Base-by-base conservation (phyloP, 179 eudicot species). In the Beta macrorhiza region DNA sequence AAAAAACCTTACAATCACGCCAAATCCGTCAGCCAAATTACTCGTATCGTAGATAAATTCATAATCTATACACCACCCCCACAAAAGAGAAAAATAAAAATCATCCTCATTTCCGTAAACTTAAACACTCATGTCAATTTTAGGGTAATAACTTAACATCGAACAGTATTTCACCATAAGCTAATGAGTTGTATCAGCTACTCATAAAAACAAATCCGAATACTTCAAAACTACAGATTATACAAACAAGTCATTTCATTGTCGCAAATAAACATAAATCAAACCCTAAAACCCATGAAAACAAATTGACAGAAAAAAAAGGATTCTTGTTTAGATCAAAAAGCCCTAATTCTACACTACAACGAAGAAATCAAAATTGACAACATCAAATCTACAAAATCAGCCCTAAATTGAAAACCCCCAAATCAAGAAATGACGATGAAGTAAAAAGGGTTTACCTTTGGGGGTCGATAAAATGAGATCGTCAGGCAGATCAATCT, bases 401-500 rank as follows among this genome's bases (percentile, higher is more conserved):
- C 32, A 0, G 15, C 51, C 5, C 51, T 0, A 47, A 47, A 47
- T 5, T 47, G 5, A 47, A 47, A 47, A 13, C 8, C 49, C 37
- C 0, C 4, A 51, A 55, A 1, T 44, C 14, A 20, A 37, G 10
- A 5, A 70, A 5, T 56, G 14, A 22, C 7, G 25, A 9, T 16
- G 47, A 74, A 22, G 22, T 75, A 29, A 55, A 55, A 47, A 62
- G 42, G 53, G 51, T 55, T 59, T 79, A 92, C 97, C 95, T 84
- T 85, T 89, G 42, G 93, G 59, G 61, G 85, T 82, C 63, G 98
- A 83, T 3, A 85, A 82, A 83, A 90, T 85, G 87, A 93, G 91
- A 91, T 91, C 93, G 76, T 90, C 94, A 62, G 92, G 90, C 63
- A 91, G 92, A 87, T 88, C 86, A 80, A 91, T 76, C 76, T 89